phyloP scores from a whole-genome alignment of 1,284 basidiomycete species.

The Tylopilus sp. region DNA sequence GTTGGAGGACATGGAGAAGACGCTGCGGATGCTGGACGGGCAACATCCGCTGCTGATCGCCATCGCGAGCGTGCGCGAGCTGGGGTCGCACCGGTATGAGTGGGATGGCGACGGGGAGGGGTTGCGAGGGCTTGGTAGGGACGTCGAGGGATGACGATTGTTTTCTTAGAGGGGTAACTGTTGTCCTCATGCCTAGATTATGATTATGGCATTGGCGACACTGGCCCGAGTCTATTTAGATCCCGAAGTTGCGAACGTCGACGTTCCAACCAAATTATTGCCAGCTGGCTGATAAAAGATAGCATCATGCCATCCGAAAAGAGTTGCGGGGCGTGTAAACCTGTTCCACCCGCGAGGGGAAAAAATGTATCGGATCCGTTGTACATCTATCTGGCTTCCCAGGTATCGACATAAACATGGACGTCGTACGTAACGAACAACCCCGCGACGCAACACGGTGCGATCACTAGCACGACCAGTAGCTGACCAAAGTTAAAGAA shows the following conservation, averaged over 20 bases:
- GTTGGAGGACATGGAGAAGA: slow-evolving; percentile 68
- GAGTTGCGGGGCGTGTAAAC: too few relatives aligned
- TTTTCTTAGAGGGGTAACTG: background rate
- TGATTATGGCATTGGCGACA: too few relatives aligned
- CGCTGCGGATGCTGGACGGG: slow-evolving; percentile 50
- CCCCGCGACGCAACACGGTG: background rate
- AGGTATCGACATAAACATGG: slow-evolving; percentile 1
- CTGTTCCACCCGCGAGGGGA: too few relatives aligned
- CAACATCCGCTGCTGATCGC: slow-evolving; percentile 63
- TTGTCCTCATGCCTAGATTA: background rate
- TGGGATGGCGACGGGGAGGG: slow-evolving; percentile 49
- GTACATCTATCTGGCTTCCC: slow-evolving; percentile 1
- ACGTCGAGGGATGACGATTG: slow-evolving; percentile 3
- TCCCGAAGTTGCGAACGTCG: too few relatives aligned
- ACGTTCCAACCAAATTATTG: too few relatives aligned
- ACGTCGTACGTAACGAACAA: background rate
- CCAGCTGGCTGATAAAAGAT: background rate
- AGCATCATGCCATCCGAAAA: background rate
- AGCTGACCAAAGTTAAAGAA: background rate
- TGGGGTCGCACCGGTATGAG: slow-evolving; percentile 46
- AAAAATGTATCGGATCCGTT: background rate
- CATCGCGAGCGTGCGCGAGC: slow-evolving; percentile 61
- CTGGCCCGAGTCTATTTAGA: too few relatives aligned
- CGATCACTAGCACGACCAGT: background rate
- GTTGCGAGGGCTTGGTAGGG: slow-evolving; percentile 8